Percentiles rank a stretch among this genome's conserved stretches.
Conservation (phyloP, 371 early-diverging fungal genomes). For the Circinella umbellata region DNA sequence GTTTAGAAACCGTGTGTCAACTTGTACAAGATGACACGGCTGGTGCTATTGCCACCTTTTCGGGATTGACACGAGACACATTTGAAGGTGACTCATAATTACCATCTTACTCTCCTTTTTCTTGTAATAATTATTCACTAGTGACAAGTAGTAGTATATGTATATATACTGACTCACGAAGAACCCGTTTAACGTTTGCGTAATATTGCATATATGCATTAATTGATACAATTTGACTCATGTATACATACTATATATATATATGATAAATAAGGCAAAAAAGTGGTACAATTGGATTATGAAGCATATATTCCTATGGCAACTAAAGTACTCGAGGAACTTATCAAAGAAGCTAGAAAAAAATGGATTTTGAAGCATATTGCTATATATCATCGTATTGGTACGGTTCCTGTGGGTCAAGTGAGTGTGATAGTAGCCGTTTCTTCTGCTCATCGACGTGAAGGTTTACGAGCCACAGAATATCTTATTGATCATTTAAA, state of each 20-base stretch:
- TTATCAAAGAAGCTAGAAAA: conserved; percentile 65
- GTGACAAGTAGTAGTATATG: not conserved
- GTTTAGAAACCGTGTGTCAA: conserved; percentile 51
- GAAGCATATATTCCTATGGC: conserved; percentile 89
- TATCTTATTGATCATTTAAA: conserved; percentile 89
- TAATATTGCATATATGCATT: conserved; percentile 65
- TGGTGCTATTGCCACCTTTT: conserved; percentile 86
- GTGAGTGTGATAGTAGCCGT: conserved; percentile 82
- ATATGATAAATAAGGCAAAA: conserved; percentile 47
- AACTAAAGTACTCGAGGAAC: conserved; percentile 56
- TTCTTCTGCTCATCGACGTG: conserved; percentile 78
- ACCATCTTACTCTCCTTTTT: not conserved
- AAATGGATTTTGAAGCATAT: conserved; percentile 72
- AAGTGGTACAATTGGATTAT: conserved; percentile 77
- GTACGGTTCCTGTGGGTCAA: conserved; percentile 80
- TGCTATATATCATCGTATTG: conserved; percentile 78
- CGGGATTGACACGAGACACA: conserved; percentile 83
- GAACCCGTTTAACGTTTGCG: conserved; percentile 55
- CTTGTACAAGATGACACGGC: conserved; percentile 68
- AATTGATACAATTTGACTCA: conserved; percentile 26
- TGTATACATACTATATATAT: not conserved
- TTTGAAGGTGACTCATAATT: conserved; percentile 68
- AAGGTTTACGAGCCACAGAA: conserved; percentile 74
- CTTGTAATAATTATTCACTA: not conserved
- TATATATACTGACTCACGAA: not conserved